These are phyloP conservation scores for Pyricularia sp. DNA, from an alignment of 2,329 filamentous ascomycete species.

Conservation along the genomic window DNA sequence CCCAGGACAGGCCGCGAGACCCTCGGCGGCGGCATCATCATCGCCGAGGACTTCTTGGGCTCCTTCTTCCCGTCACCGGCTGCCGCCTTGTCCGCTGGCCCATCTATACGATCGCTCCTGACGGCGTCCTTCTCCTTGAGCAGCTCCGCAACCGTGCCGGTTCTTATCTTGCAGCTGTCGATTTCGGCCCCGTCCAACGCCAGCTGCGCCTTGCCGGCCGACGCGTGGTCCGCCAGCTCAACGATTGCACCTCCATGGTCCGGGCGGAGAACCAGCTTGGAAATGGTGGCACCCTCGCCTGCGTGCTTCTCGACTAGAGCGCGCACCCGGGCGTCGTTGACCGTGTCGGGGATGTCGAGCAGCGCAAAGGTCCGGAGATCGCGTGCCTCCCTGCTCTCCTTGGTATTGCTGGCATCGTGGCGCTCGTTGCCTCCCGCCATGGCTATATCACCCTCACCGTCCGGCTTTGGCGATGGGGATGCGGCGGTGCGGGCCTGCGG, in stretches of 20 bases:
- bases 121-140: constrained; percentile 39
- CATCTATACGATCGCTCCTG: constrained; percentile 29
- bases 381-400: constrained; percentile 9
- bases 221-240: constrained; percentile 63
- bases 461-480: constrained; percentile 20
- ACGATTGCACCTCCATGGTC: constrained; percentile 79
- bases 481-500: constrained; percentile 33
- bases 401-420: constrained; percentile 7
- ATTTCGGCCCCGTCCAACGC: constrained; percentile 47
- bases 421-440: constrained; percentile 20
- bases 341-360: constrained; percentile 81
- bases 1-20: constrained; percentile 6
- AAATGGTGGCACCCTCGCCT: constrained; percentile 35
- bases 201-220: constrained; percentile 64
- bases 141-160: constrained; percentile 44
- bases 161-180: constrained; percentile 42
- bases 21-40: constrained; percentile 6
- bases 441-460: constrained; percentile 27
- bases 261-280: constrained; percentile 71
- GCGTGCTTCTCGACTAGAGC: constrained; percentile 54
- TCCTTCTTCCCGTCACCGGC: constrained; percentile 16
- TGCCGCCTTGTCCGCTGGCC: constrained; percentile 30
- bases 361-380: constrained; percentile 56
- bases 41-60: constrained; percentile 5
- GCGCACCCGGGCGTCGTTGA: constrained; percentile 78